A percentile compares a stretch with the other conserved stretches of the same genome.
Conservation (phyloP, 2,329 filamentous ascomycete genomes). For the Epichloe aotearoae region DNA sequence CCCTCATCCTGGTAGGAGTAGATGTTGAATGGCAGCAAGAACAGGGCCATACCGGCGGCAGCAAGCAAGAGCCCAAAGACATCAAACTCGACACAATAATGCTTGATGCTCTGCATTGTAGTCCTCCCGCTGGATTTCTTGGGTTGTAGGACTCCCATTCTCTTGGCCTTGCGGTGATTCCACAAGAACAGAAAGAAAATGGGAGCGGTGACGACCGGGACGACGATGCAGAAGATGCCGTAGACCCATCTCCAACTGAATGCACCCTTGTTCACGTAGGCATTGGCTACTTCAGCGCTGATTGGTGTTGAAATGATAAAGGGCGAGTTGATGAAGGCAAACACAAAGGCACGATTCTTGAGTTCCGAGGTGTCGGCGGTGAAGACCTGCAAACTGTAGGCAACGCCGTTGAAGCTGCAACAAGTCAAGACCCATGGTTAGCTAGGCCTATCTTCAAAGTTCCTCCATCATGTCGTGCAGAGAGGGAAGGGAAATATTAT, state of each 20-base stretch:
- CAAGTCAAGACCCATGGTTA: too few species aligned
- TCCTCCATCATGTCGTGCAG: too few species aligned
- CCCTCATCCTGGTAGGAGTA: slow-evolving; percentile 30
- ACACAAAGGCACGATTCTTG: slow-evolving; percentile 24
- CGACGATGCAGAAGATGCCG: slow-evolving; percentile 46
- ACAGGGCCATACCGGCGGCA: slow-evolving; percentile 39
- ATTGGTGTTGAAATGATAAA: slow-evolving; percentile 32
- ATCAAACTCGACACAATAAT: slow-evolving; percentile 47
- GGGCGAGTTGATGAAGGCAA: slow-evolving; percentile 26
- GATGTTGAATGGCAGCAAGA: slow-evolving; percentile 53
- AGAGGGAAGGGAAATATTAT: too few species aligned
- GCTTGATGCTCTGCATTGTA: slow-evolving; percentile 28
- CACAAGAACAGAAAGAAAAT: slow-evolving; percentile 39
- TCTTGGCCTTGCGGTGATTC: slow-evolving; percentile 43
- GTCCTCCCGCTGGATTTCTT: not conserved
- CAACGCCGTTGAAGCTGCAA: slow-evolving; percentile 38
- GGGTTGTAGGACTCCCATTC: slow-evolving; percentile 15
- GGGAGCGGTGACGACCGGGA: slow-evolving; percentile 39
- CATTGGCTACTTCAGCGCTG: slow-evolving; percentile 14
- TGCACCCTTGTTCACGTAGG: slow-evolving; percentile 13
- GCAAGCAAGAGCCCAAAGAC: not conserved
- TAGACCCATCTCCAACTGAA: slow-evolving; percentile 29
- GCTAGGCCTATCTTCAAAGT: too few species aligned
- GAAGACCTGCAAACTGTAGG: slow-evolving; percentile 50
- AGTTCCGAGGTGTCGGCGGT: slow-evolving; percentile 46